Evolutionary conservation across 2,329 filamentous ascomycete genomes (phyloP).

Genomic region (Hypoxylon sp.): DNA sequence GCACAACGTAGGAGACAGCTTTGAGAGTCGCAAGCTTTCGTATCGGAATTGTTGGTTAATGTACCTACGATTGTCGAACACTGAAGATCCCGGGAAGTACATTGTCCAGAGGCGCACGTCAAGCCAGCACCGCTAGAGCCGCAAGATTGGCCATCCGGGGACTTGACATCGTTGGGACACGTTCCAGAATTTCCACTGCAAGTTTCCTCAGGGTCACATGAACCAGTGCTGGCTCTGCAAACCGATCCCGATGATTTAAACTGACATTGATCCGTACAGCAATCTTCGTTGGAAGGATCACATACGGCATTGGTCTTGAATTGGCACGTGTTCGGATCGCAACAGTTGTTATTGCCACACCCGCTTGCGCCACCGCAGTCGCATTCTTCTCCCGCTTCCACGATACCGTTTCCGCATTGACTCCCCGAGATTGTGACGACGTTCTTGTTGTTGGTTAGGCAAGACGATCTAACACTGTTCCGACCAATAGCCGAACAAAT

Average conservation of each 20-base stretch:
- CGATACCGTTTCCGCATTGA: conserved; percentile 96
- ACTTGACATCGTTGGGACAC: conserved; percentile 81
- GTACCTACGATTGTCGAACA: conserved; percentile 88
- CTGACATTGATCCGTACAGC: conserved; percentile 77
- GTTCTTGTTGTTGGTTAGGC: conserved; percentile 87
- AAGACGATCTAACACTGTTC: conserved; percentile 81
- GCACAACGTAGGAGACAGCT: conserved; percentile 84
- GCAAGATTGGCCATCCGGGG: conserved; percentile 79
- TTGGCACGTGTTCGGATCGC: conserved; percentile 87
- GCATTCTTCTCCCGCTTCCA: conserved; percentile 93
- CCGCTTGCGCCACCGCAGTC: conserved; percentile 86
- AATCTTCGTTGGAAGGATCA: conserved; percentile 85
- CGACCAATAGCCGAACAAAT: conserved; percentile 88
- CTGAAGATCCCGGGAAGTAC: conserved; percentile 91
- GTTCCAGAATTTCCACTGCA: conserved; percentile 80
- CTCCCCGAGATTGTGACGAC: conserved; percentile 85
- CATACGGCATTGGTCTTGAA: conserved; percentile 84
- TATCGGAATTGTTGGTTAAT: conserved; percentile 80
- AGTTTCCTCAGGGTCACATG: conserved; percentile 87
- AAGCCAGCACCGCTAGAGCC: conserved; percentile 74
- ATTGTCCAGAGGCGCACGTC: conserved; percentile 91
- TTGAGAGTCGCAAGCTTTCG: conserved; percentile 80
- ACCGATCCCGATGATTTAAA: conserved; percentile 77
- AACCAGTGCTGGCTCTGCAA: conserved; percentile 83
- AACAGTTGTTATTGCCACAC: conserved; percentile 85